Evolutionary conservation across 176 grass and related monocot species (phyloP).

Genomic region (Dendrocalamus sinicus): DNA sequence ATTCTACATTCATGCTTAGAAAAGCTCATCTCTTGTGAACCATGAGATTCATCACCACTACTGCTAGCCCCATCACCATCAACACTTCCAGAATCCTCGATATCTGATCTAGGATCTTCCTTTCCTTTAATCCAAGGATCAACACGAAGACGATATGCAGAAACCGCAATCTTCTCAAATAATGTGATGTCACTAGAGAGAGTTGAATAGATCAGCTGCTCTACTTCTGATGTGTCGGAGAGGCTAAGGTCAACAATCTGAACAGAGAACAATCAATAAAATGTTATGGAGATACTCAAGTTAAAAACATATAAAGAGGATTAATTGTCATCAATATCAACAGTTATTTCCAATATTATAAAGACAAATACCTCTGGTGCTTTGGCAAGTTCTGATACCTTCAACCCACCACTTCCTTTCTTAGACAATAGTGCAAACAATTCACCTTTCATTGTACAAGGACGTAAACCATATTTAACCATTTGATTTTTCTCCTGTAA

Average conservation of each 20-base stretch:
- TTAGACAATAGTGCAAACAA: slow-evolving; percentile 85
- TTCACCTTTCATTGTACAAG: slow-evolving; percentile 85
- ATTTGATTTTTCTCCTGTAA: slow-evolving; percentile 90
- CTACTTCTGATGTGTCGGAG: slow-evolving; percentile 55
- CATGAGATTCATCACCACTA: slow-evolving; percentile 70
- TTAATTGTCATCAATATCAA: slow-evolving; percentile 23
- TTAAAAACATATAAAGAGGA: slow-evolving; percentile 35
- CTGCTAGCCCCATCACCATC: slow-evolving; percentile 61
- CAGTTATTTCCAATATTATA: slow-evolving; percentile 27
- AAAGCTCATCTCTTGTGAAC: slow-evolving; percentile 53
- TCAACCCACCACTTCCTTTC: slow-evolving; percentile 79
- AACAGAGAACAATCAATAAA: slow-evolving; percentile 49
- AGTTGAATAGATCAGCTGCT: slow-evolving; percentile 70
- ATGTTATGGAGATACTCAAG: slow-evolving; percentile 18
- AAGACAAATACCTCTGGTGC: slow-evolving; percentile 65
- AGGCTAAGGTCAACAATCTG: slow-evolving; percentile 75
- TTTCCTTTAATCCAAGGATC: slow-evolving; percentile 92
- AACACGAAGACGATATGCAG: slow-evolving; percentile 93
- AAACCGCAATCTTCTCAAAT: slow-evolving; percentile 88
- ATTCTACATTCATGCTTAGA: slow-evolving; percentile 51
- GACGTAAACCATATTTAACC: slow-evolving; percentile 85
- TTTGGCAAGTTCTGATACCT: slow-evolving; percentile 75
- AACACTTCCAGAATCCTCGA: slow-evolving; percentile 83
- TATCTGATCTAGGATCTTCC: slow-evolving; percentile 63
- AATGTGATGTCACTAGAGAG: slow-evolving; percentile 99